Base-by-base conservation (phyloP, 2,329 filamentous ascomycete genomes). In the Apiospora saccharicola region DNA sequence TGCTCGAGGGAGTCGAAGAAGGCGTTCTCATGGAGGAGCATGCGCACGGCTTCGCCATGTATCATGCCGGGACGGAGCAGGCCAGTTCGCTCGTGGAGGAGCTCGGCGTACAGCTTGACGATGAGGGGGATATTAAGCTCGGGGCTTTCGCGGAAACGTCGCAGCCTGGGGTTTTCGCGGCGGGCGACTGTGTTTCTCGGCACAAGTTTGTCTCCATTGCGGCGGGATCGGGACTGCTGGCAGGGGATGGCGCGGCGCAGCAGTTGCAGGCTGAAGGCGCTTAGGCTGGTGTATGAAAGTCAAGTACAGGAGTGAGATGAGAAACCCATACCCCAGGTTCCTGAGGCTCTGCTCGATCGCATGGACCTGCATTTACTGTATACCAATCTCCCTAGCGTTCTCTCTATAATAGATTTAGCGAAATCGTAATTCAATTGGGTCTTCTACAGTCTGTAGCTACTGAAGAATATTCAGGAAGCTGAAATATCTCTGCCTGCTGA, bases 41-140 rank as follows among this genome's bases (percentile, higher is more conserved):
- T 47, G n/a, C 24, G 43, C 67, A 68, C 24, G 13, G 41, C 4
- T 68, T 68, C 6, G 67, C 67, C 24, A 47, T 68, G 41, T 68
- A 68, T n/a, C 67, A 68, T 13, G 67, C 67, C 10, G 67, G 67
- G 7, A 68, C 67, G 43, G 67, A 68, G n/a, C 67, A 68, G 67
- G 67, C 41, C 14, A 68, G 67, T n/a, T 30, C 24, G 3, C 43
- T 68, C 5, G 67, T 68, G 41, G 44, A 19, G 22, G 67, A 68
- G 4, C 13, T 68, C n/a, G 67, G 67, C 14, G 4, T 68, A 0
- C 26, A 68, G 5, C 67, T 68, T 13, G 43, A 68, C 43, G 43
- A 68, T 22, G 67, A 12, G 5, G 37, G 37, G 14, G 43, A 47
- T 4, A 68, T 68, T 43, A 68, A 68, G 67, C 24, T 68, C 5